Percentiles rank a stretch among this genome's conserved stretches.
phyloP scores from a whole-genome alignment of 805 yeast genomes.

The Cyberlindnera nakhonratchasimensis region DNA sequence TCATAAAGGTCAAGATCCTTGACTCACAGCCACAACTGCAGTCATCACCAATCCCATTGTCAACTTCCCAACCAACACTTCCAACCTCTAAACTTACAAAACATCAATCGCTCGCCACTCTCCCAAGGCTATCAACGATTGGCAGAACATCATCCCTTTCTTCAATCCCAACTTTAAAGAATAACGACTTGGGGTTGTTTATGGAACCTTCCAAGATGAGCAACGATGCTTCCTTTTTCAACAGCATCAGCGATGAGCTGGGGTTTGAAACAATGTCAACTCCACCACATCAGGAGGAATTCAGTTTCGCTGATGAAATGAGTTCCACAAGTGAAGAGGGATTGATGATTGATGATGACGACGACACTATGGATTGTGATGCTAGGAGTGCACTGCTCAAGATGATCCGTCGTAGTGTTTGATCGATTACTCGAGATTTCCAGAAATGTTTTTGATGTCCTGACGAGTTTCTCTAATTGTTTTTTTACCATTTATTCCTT shows the following conservation, averaged over 20 bases:
- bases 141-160: constrained; percentile 19
- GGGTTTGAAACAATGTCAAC: constrained; percentile 9
- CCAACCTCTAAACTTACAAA: constrained; percentile 16
- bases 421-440: constrained; percentile 1
- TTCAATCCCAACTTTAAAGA: constrained; percentile 11
- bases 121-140: constrained; percentile 4
- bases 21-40: too few relatives aligned
- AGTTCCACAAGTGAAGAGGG: constrained; percentile 15
- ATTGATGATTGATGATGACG: constrained; percentile 18
- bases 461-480: background rate
- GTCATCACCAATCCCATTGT: background rate
- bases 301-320: constrained; percentile 7
- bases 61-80: constrained; percentile 1
- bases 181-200: constrained; percentile 17
- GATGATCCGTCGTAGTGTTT: constrained; percentile 28
- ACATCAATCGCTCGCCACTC: constrained; percentile 22
- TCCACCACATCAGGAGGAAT: constrained; percentile 6
- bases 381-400: constrained; percentile 30
- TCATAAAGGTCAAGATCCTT: constrained; percentile 15
- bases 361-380: constrained; percentile 23
- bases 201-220: constrained; percentile 25
- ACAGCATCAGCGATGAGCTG: constrained; percentile 18
- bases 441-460: background rate
- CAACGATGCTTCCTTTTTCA: constrained; percentile 19
- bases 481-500: background rate